Evolutionary conservation across 164 flowering plant genomes (phyloP).

Genomic region (Piper betle): DNA sequence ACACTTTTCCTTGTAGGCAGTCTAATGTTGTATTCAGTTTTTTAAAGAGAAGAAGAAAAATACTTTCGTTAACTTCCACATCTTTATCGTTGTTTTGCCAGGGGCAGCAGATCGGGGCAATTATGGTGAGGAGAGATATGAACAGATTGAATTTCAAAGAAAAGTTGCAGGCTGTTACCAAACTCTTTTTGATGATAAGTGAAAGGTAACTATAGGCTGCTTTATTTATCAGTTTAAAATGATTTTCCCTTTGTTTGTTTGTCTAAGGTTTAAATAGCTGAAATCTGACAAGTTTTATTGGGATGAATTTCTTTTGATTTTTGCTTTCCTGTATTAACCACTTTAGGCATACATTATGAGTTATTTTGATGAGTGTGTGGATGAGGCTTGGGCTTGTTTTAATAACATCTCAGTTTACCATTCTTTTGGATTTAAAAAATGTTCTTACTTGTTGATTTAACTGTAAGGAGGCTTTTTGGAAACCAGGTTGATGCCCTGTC

Average conservation of each 20-base stretch:
- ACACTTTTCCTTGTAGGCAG: too few relatives aligned
- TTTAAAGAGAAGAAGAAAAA: neutral
- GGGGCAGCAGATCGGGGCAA: conserved; percentile 91
- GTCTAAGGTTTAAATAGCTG: neutral
- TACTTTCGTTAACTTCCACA: neutral
- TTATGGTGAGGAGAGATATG: conserved; percentile 84
- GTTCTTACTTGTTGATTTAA: too few relatives aligned
- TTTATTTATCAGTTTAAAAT: neutral
- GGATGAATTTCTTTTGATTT: too few relatives aligned
- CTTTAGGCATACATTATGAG: neutral
- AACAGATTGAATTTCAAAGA: conserved; percentile 73
- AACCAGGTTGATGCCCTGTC: too few relatives aligned
- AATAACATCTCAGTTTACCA: too few relatives aligned
- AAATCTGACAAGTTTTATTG: too few relatives aligned
- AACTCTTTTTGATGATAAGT: conserved; percentile 45
- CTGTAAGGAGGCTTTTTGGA: too few relatives aligned
- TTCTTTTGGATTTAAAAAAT: too few relatives aligned
- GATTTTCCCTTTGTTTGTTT: neutral
- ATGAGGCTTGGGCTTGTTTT: too few relatives aligned
- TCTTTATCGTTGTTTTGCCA: conserved; percentile 11
- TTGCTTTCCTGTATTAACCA: neutral
- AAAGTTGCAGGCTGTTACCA: conserved; percentile 49
- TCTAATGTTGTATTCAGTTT: neutral
- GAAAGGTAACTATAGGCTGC: conserved; percentile 48
- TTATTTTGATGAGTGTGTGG: too few relatives aligned